Evolutionary conservation across 1,284 basidiomycete genomes (phyloP).

Genomic region (Rhodotorula sp.): DNA sequence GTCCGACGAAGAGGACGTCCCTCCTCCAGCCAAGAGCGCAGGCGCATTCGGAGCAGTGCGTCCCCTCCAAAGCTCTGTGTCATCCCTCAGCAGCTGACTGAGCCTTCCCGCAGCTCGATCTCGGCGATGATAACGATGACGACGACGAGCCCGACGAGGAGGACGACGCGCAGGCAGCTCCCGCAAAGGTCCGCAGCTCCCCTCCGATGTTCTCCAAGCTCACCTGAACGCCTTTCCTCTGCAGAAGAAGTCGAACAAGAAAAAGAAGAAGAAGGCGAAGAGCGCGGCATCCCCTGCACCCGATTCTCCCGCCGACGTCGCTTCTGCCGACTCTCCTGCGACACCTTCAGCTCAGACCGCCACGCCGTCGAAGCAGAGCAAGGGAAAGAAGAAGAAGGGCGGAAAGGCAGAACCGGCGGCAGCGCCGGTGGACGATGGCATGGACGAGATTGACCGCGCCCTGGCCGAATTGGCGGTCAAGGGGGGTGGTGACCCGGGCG

Average conservation of each 20-base stretch:
- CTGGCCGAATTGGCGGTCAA: constrained; percentile 76
- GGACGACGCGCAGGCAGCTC: neutral
- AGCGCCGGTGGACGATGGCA: constrained; percentile 14
- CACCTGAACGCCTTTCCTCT: neutral
- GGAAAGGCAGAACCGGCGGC: constrained; percentile 2
- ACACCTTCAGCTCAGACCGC: neutral
- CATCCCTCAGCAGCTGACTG: neutral
- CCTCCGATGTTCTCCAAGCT: fast-evolving
- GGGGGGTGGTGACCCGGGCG: constrained; percentile 53
- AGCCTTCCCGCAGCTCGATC: constrained; percentile 8
- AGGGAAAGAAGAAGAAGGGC: constrained; percentile 20
- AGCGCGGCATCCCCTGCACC: neutral
- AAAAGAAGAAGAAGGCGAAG: constrained; percentile 59
- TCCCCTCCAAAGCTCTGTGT: neutral
- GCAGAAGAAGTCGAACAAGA: constrained; percentile 52
- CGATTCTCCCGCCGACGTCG: constrained; percentile 11
- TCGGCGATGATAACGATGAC: constrained; percentile 45
- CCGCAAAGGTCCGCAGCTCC: neutral
- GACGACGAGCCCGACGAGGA: constrained; percentile 50
- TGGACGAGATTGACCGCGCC: constrained; percentile 79
- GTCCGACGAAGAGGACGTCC: neutral
- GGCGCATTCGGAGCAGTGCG: constrained; percentile 35
- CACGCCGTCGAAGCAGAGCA: neutral
- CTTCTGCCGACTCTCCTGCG: neutral
- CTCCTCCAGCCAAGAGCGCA: neutral